Evolutionary conservation across 257 asterid species (phyloP).

Genomic region (Ilex aquifolium): DNA sequence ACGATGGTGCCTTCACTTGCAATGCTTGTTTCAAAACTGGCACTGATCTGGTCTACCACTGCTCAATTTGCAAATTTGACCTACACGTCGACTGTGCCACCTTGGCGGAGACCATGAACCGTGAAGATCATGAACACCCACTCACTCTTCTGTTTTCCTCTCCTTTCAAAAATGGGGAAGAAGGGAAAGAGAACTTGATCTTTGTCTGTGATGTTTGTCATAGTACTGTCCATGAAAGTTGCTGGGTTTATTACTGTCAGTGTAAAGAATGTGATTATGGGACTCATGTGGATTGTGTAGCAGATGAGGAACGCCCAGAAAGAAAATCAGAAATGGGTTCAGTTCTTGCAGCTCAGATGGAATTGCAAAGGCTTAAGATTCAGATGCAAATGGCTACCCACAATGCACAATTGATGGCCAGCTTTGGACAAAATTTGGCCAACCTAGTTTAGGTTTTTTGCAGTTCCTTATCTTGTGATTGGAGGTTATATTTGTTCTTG

Average conservation of each 20-base stretch:
- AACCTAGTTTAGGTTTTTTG: too few species aligned
- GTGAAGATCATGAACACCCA: conserved; percentile 34
- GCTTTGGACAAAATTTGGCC: too few species aligned
- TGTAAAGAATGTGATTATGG: conserved; percentile 29
- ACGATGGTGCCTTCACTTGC: conserved; percentile 19
- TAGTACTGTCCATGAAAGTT: conserved; percentile 11
- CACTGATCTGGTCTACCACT: conserved; percentile 24
- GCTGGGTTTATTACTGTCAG: conserved; percentile 37
- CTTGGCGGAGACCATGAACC: conserved; percentile 31
- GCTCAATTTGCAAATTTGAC: conserved; percentile 25
- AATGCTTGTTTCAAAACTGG: conserved; percentile 27
- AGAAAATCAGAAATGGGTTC: conserved; percentile 8
- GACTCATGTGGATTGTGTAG: conserved; percentile 31
- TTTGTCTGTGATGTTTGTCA: conserved; percentile 28
- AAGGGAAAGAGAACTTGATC: conserved; percentile 1
- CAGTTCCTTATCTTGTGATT: too few species aligned
- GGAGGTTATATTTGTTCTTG: too few species aligned
- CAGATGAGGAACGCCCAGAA: background rate
- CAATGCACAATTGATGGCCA: too few species aligned
- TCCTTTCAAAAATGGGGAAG: background rate
- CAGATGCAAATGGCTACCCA: too few species aligned
- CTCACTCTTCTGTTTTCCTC: conserved; percentile 15
- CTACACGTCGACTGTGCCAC: conserved; percentile 39
- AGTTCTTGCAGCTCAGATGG: background rate
- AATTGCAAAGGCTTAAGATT: too few species aligned